Base-by-base conservation (phyloP, 2,329 filamentous ascomycete genomes). In the Claviceps fusiformis region DNA sequence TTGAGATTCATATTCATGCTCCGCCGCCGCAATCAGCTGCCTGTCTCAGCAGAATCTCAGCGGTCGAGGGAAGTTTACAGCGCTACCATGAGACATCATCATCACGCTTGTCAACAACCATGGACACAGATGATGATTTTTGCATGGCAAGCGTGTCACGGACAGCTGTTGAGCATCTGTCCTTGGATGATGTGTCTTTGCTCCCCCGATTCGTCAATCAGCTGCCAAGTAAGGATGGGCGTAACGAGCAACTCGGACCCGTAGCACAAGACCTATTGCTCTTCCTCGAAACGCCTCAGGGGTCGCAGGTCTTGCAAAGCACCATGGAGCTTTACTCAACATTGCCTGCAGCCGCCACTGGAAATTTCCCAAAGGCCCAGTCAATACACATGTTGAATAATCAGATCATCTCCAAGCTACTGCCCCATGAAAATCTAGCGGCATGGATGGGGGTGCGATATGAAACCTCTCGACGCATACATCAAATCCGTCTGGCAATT, bases 1-100 rank as follows among this genome's bases (percentile, higher is more conserved):
- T 96, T 31, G 95, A 98, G 69, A 86, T 98, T 10, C 93, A 85
- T 63, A 75, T 98, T 49, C 76, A 83, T 59, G 68, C 68, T 7
- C 64, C 71, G 5, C 69, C 70, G 1, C 68, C 71, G 1, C 58
- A 46, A 11, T 58, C 61, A 1, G 64, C 67, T 2, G 53, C 61
- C 3, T 71, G 68, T 62, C 63, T 70, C n/a, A 64, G 64, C n/a
- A 70, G 65, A 31, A 66, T 80, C 15, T 62, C 74, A 0, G 67
- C 71, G 10, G 65, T 81, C 31, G 80, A 82, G 58, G 73, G 77
- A 19, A 68, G 64, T 27, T 63, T 81, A 55, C 72, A 74, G 52
- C 71, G 79, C 55, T 78, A 75, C 54, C 69, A 73, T 39, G 61
- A 70, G 17, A 8, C 33, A 35, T 37, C 35, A 37, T 70, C 70